These are phyloP conservation scores for Lumnitzera racemosa DNA, from an alignment of 345 rosid genomes.

Conservation along the genomic window DNA sequence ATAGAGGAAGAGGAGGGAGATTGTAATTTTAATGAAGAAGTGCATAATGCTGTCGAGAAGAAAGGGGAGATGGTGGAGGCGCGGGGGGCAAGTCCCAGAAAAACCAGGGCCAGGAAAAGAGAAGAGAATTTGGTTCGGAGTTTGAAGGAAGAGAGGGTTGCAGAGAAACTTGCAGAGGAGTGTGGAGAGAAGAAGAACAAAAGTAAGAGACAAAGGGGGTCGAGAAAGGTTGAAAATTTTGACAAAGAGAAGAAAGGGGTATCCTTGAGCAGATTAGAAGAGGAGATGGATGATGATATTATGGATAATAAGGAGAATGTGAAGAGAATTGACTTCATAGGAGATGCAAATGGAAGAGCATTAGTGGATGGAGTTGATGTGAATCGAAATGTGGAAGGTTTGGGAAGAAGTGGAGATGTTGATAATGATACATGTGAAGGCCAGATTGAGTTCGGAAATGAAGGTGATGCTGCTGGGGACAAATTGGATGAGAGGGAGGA, in stretches of 20 bases:
- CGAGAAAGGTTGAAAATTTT: conserved; percentile 11
- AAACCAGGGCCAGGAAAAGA: conserved; percentile 15
- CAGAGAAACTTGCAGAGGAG: conserved; percentile 10
- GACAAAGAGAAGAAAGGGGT: not conserved
- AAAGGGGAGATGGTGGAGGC: conserved; percentile 7
- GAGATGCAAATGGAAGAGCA: conserved; percentile 1
- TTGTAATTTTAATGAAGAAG: not conserved
- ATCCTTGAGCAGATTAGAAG: not conserved
- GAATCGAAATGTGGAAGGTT: not conserved
- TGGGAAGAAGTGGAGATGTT: not conserved
- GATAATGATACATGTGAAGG: not conserved
- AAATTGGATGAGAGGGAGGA: not conserved
- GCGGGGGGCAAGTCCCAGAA: conserved; percentile 9
- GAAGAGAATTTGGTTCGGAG: not conserved
- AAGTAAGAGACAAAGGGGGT: conserved; percentile 11
- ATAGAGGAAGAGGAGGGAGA: conserved; percentile 9
- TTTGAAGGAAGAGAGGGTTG: not conserved
- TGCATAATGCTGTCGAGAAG: not conserved
- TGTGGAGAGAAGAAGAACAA: conserved; percentile 16
- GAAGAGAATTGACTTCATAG: not conserved
- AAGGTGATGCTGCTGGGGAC: not conserved
- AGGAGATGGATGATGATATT: conserved; percentile 7
- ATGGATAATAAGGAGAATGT: conserved; percentile 8
- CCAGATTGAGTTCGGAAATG: no score
- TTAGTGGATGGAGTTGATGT: not conserved